Evolutionary conservation across 2,329 filamentous ascomycete genomes (phyloP).

Genomic region (Ophiocordyceps camponoti-rufipedis): DNA sequence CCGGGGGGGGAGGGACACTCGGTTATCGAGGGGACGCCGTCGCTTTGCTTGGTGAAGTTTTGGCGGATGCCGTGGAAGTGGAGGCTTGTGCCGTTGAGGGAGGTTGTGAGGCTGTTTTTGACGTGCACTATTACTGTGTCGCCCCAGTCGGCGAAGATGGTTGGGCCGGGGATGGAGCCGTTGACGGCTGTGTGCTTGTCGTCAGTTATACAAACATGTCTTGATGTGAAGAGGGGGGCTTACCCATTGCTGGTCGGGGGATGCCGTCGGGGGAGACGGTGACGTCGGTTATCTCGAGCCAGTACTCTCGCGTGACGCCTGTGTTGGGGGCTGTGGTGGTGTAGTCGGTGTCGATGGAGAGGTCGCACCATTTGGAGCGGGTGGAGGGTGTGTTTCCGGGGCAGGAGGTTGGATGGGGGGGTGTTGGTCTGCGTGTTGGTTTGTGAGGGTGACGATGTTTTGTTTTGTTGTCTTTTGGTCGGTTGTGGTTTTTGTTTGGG

Average conservation of each 20-base stretch:
- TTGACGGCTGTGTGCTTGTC: slow-evolving; percentile 26
- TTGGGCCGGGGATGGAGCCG: slow-evolving; percentile 39
- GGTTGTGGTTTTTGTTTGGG: too few species aligned
- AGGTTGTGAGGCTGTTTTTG: slow-evolving; percentile 24
- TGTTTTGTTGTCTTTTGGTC: too few species aligned
- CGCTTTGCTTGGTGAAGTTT: slow-evolving; percentile 30
- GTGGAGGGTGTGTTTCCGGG: not conserved
- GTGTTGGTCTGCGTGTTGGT: not conserved
- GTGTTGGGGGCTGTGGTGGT: slow-evolving; percentile 22
- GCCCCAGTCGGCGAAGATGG: slow-evolving; percentile 33
- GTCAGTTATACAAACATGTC: not conserved
- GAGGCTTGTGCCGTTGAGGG: slow-evolving; percentile 36
- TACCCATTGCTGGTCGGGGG: slow-evolving; percentile 7
- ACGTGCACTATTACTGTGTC: slow-evolving; percentile 32
- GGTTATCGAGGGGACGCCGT: slow-evolving; percentile 33
- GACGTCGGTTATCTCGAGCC: slow-evolving; percentile 20
- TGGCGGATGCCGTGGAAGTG: slow-evolving; percentile 48
- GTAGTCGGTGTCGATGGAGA: slow-evolving; percentile 10
- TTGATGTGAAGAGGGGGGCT: not conserved
- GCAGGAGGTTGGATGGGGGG: not conserved
- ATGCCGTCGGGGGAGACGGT: slow-evolving; percentile 27
- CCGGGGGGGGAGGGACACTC: slow-evolving; percentile 34
- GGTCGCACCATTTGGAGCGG: not conserved
- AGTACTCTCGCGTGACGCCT: slow-evolving; percentile 31
- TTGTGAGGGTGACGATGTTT: too few species aligned